These are phyloP conservation scores for Thelonectria discophora DNA, from an alignment of 2,329 filamentous ascomycete species.

Conservation along the genomic window DNA sequence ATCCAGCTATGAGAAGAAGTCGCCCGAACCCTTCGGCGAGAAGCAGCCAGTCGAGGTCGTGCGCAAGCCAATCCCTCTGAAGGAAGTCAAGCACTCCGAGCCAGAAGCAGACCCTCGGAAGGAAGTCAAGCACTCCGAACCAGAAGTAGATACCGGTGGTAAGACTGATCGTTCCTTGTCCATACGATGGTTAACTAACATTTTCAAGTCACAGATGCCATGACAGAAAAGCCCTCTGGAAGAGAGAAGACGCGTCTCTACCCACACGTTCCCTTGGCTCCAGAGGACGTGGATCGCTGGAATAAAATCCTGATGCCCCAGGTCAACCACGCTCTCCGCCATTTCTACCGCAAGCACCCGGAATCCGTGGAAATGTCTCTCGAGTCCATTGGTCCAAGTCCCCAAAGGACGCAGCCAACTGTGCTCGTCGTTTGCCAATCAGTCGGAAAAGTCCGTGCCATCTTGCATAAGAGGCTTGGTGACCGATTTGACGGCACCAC, in stretches of 20 bases:
- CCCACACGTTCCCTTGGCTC: constrained; percentile 65
- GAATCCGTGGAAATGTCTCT: constrained; percentile 83
- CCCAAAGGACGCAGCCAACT: constrained; percentile 73
- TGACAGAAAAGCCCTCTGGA: constrained; percentile 25
- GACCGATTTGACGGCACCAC: constrained; percentile 70
- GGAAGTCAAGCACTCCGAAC: constrained; percentile 15
- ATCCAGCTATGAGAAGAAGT: constrained; percentile 5
- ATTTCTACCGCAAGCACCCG: constrained; percentile 75
- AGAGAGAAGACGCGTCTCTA: constrained; percentile 65
- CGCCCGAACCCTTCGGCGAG: constrained; percentile 21
- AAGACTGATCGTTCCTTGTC: neutral
- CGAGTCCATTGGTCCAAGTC: constrained; percentile 75
- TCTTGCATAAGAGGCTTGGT: constrained; percentile 74
- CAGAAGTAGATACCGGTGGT: constrained; percentile 35
- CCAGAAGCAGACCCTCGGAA: constrained; percentile 27
- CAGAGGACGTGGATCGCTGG: constrained; percentile 75
- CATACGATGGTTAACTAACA: constrained; percentile 13
- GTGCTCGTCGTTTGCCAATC: constrained; percentile 82
- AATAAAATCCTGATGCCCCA: constrained; percentile 76
- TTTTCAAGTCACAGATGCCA: constrained; percentile 27
- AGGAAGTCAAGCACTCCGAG: constrained; percentile 16
- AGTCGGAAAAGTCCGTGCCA: constrained; percentile 74
- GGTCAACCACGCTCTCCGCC: constrained; percentile 74
- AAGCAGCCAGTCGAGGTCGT: constrained; percentile 25
- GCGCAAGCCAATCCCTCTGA: neutral